Evolutionary conservation across 176 grass and related monocot species (phyloP), one percentile per base, ranked within the genome.

Genomic region (Calamus simplicifolius): DNA sequence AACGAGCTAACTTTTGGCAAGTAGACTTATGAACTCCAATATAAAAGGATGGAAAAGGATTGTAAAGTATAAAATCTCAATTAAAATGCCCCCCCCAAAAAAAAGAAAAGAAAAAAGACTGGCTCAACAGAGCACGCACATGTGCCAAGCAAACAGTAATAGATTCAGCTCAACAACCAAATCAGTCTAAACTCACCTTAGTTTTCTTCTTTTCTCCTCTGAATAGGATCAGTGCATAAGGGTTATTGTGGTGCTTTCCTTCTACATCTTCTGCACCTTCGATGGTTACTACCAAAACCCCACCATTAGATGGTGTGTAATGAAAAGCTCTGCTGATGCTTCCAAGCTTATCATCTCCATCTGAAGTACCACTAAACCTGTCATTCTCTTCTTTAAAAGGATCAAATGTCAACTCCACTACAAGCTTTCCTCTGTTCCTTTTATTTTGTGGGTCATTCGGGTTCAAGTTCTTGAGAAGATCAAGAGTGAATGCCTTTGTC

Each of bases 201-300:
- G 92, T 97, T 66, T 80, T 79, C 87, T 74, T 91, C 50, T 63
- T 81, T 52, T 97, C 87, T 50, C 84, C 92, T 68, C 81, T 91
- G 26, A 91, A 88, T 71, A 82, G 18, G 51, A 97, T 66, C 31
- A 77, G 58, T 2, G 71, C 92, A 68, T 88, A 97, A 2, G 92
- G 87, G 69, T 97, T 90, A 18, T 71, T 97, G 31, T 97, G 84
- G 19, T 60, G 73, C 72, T 88, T 97, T 67, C 92, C 92, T 84
- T 97, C 92, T 0, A 97, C 81, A 54, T 88, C 80, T 61, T 91
- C 75, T 69, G 87, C 92, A 30, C 77, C 71, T 59, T 97, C 92
- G 29, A 97, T 43, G 16, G 75, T 77, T 63, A 97, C 81, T 55
- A 78, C 59, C 55, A 91, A 64, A 57, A 97, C 29, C 30, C 92